Conservation (phyloP, 2,329 filamentous ascomycete species). For the Metarhizium robertsii region DNA sequence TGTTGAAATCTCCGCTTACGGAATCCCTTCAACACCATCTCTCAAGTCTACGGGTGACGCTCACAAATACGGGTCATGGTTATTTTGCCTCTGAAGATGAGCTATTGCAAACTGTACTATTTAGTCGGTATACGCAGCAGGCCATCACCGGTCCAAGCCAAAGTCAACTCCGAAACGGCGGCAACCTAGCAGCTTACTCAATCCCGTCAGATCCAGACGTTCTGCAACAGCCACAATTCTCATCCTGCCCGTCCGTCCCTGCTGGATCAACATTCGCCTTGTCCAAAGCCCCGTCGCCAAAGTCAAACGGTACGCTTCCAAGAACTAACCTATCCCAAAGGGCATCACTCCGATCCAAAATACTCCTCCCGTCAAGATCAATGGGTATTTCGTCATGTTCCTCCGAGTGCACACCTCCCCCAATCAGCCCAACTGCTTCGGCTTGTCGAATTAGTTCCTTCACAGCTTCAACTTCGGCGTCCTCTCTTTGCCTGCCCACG, state of each 20-base stretch:
- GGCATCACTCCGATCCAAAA: background rate
- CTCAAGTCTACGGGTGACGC: too few species aligned
- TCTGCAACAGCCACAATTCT: background rate
- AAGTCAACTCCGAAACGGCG: too few species aligned
- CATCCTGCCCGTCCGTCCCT: background rate
- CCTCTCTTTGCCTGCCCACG: background rate
- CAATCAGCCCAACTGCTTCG: background rate
- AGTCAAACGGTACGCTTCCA: background rate
- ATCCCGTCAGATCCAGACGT: too few species aligned
- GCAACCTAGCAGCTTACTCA: too few species aligned
- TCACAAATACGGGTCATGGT: too few species aligned
- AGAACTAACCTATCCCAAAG: background rate
- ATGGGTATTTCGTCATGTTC: background rate
- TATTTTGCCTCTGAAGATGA: too few species aligned
- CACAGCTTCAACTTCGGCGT: background rate
- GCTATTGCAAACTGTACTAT: too few species aligned
- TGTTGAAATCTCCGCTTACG: background rate
- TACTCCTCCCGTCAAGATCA: background rate
- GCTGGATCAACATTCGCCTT: background rate
- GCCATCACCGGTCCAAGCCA: too few species aligned
- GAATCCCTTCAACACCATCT: background rate
- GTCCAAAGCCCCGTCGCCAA: background rate
- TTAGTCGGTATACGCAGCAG: too few species aligned
- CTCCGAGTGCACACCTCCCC: background rate
- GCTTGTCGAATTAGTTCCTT: background rate